A percentile compares a stretch with the other conserved stretches of the same genome.
Evolutionary conservation across 805 yeast species (phyloP).

Genomic region (Saccharomycopsis fodiens): DNA sequence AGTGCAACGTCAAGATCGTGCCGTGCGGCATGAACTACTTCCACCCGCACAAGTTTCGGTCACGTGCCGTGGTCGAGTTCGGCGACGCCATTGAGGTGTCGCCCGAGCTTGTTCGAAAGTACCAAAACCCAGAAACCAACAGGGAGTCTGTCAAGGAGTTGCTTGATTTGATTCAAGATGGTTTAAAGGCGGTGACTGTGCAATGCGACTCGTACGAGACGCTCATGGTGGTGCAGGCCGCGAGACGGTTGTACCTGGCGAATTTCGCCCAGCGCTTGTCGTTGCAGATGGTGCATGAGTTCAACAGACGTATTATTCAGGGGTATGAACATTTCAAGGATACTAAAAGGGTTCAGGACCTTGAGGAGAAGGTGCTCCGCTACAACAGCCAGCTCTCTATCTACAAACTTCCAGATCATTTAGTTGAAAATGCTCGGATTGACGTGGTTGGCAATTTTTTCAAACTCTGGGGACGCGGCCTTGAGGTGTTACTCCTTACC

Average conservation of each 20-base stretch:
- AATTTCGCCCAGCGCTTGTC: slow-evolving; percentile 55
- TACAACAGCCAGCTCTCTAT: slow-evolving; percentile 62
- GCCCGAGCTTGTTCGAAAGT: slow-evolving; percentile 51
- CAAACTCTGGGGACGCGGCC: slow-evolving; percentile 44
- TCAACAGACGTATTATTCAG: slow-evolving; percentile 76
- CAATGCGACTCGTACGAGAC: slow-evolving; percentile 91
- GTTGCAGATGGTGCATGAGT: slow-evolving; percentile 71
- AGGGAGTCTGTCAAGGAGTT: slow-evolving; percentile 69
- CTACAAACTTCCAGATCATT: slow-evolving; percentile 66
- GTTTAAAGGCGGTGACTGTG: slow-evolving; percentile 83
- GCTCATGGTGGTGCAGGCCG: slow-evolving; percentile 89
- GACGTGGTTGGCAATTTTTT: slow-evolving; percentile 41
- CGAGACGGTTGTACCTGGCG: slow-evolving; percentile 75
- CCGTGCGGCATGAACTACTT: slow-evolving; percentile 97
- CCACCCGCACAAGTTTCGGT: slow-evolving; percentile 88
- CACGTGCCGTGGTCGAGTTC: slow-evolving; percentile 90
- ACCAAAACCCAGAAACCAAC: slow-evolving; percentile 53
- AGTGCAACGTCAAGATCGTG: slow-evolving; percentile 71
- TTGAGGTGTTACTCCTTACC: slow-evolving; percentile 45
- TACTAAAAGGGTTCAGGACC: slow-evolving; percentile 55
- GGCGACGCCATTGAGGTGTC: slow-evolving; percentile 77
- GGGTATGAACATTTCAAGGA: slow-evolving; percentile 76
- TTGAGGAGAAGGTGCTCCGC: slow-evolving; percentile 54
- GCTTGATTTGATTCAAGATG: slow-evolving; percentile 64
- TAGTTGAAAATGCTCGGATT: slow-evolving; percentile 47